phyloP scores from a whole-genome alignment of 2,329 filamentous ascomycete genomes.

The Ophiostoma novo-ulmi region DNA sequence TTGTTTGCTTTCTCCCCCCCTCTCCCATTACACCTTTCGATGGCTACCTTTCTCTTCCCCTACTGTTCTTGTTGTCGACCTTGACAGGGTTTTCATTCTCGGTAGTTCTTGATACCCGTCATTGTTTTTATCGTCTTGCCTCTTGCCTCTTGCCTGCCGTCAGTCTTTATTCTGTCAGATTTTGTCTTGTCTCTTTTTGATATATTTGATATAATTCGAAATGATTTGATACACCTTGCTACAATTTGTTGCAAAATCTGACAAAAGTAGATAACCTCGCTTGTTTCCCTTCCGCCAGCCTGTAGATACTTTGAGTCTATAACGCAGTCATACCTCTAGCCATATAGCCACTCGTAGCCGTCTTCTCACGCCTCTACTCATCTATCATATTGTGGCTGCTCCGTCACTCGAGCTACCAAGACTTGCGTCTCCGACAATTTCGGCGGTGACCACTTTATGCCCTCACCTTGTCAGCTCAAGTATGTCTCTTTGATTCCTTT shows the following conservation, averaged over 20 bases:
- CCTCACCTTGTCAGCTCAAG: neutral
- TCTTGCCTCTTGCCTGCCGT: neutral
- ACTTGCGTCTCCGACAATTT: constrained; percentile 18
- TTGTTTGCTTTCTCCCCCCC: neutral
- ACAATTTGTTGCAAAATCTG: neutral
- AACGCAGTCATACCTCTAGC: too few relatives aligned
- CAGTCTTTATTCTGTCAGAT: neutral
- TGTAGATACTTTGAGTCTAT: neutral
- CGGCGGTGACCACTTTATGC: constrained; percentile 21
- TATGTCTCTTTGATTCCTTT: neutral
- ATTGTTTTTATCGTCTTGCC: neutral
- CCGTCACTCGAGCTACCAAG: constrained; percentile 10
- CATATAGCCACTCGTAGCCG: neutral
- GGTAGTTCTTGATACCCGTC: neutral
- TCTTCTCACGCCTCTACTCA: constrained; percentile 1
- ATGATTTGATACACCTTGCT: neutral
- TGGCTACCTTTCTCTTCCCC: neutral
- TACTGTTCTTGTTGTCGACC: constrained; percentile 5
- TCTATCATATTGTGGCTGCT: constrained; percentile 23
- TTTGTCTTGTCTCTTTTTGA: neutral
- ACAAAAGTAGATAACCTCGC: neutral
- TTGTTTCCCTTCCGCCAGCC: neutral
- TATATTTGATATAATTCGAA: neutral
- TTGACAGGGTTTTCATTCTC: constrained; percentile 5
- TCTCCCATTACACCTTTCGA: neutral